Evolutionary conservation across 768 basidiomycete species (phyloP).

Genomic region (Trichaptum fuscoviolaceum): DNA sequence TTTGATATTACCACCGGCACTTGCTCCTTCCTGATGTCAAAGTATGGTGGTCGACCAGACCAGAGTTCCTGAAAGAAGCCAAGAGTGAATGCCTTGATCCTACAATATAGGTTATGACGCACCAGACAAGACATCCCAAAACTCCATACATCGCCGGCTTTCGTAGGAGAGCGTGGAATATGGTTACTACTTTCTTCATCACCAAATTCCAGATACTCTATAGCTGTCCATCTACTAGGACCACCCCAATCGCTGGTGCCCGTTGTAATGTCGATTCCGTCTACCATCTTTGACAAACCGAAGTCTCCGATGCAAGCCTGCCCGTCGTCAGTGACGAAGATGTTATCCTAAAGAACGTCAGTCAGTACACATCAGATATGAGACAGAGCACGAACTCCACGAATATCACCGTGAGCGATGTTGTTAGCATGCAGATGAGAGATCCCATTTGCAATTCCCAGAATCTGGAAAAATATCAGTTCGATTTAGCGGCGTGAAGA

Average conservation of each 20-base stretch:
- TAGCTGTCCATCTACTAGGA: background rate
- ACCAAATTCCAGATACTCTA: background rate
- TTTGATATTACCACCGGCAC: background rate
- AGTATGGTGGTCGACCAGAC: background rate
- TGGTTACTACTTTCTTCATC: background rate
- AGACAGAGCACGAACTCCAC: background rate
- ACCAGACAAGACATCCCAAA: background rate
- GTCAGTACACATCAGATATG: background rate
- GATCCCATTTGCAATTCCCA: background rate
- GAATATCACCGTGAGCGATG: background rate
- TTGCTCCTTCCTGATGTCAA: background rate
- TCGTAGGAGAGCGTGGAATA: background rate
- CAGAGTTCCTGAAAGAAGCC: background rate
- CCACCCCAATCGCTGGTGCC: background rate
- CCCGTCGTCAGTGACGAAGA: background rate
- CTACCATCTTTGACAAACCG: background rate
- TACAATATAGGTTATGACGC: background rate
- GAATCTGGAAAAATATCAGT: background rate
- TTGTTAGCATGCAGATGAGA: background rate
- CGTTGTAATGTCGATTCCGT: background rate
- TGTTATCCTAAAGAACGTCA: background rate
- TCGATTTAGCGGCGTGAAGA: background rate
- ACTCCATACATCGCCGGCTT: background rate
- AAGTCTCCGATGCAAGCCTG: background rate
- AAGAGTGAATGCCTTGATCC: background rate